Conservation (phyloP, 495 filamentous ascomycete species). For the Hyaloscypha hepaticicola region DNA sequence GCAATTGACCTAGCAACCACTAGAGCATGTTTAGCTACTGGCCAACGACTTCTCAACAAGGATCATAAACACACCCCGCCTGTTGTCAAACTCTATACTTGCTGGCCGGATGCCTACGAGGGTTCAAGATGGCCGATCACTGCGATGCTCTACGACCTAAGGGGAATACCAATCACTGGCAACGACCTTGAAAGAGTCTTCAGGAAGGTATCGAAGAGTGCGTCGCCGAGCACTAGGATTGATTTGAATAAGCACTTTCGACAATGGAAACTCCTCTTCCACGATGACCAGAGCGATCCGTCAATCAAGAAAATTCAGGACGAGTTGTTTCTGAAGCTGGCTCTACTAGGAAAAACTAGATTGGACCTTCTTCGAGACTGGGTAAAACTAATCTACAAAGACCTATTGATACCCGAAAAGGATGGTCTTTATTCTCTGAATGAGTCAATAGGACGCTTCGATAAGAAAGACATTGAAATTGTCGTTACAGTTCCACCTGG, state of each 20-base stretch:
- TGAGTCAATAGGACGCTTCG: neutral
- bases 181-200: neutral
- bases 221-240: neutral
- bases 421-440: neutral
- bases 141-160: neutral
- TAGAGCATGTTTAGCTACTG: neutral
- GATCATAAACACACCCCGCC: neutral
- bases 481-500: constrained; percentile 2
- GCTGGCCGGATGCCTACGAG: neutral
- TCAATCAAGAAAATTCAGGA: constrained; percentile 2
- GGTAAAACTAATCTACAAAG: neutral
- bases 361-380: constrained; percentile 1
- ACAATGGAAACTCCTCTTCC: constrained; percentile 9
- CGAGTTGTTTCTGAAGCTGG: neutral
- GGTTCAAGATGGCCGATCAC: neutral
- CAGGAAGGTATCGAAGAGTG: too few species aligned
- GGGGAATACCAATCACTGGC: neutral
- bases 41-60: neutral
- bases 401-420: neutral
- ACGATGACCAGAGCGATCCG: constrained; percentile 3
- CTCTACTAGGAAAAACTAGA: neutral
- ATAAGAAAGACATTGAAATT: neutral
- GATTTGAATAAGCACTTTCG: constrained; percentile 1
- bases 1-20: neutral
- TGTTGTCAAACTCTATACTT: neutral